Evolutionary conservation across 139 green algal genomes (phyloP).

Genomic region (Chlorella sp.): DNA sequence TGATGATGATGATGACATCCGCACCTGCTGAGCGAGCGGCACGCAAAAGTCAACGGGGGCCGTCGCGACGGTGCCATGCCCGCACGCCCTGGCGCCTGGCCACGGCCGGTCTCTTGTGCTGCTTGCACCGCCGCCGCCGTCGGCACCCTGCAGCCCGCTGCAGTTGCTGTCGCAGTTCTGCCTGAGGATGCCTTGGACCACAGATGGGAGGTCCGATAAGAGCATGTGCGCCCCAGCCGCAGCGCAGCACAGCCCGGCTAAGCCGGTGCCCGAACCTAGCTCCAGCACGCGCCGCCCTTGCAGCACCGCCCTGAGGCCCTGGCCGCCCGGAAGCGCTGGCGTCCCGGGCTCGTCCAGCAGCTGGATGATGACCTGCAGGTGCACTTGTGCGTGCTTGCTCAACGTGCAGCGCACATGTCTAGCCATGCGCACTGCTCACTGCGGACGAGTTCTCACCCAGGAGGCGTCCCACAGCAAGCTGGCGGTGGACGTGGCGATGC

Average conservation of each 20-base stretch:
- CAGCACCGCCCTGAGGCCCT: slow-evolving; percentile 6
- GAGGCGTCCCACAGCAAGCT: slow-evolving; percentile 1
- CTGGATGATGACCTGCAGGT: not conserved
- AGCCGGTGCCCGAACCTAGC: slow-evolving; percentile 43
- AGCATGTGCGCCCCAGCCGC: slow-evolving; percentile 43
- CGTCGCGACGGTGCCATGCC: not conserved
- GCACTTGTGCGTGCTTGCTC: no score
- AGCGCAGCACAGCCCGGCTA: slow-evolving; percentile 42
- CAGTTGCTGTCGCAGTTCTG: not conserved
- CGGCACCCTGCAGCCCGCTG: not conserved
- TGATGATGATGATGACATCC: not conserved
- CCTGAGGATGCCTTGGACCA: slow-evolving; percentile 10
- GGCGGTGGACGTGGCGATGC: not conserved
- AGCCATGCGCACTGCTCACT: no score
- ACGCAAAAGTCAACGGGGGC: not conserved
- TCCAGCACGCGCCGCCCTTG: slow-evolving; percentile 38
- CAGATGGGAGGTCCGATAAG: slow-evolving; percentile 33
- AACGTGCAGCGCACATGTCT: no score
- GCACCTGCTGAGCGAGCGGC: not conserved
- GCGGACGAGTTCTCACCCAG: no score
- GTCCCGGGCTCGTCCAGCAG: not conserved
- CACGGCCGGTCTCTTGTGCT: not conserved
- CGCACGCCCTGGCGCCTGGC: not conserved
- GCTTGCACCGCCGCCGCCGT: not conserved
- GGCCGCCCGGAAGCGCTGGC: not conserved